Evolutionary conservation across 225 moss, liverwort and hornwort species (phyloP).

Genomic region (Physcomitrellopsis africana): DNA sequence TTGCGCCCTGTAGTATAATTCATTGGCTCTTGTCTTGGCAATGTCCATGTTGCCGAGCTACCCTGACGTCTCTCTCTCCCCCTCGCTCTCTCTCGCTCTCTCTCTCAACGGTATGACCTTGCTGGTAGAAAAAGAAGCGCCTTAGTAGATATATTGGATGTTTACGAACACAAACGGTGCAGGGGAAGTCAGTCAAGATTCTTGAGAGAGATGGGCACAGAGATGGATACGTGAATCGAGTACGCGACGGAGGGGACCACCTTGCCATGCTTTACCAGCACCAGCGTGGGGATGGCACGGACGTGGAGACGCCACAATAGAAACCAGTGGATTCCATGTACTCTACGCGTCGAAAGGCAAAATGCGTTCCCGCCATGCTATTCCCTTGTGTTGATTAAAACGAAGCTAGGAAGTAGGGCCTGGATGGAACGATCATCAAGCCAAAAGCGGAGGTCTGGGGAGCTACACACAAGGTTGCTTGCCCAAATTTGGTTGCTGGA

Average conservation of each 20-base stretch:
- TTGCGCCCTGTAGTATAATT: constrained; percentile 49
- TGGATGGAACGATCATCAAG: too few species aligned
- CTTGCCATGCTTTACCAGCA: constrained; percentile 14
- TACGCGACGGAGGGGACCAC: constrained; percentile 41
- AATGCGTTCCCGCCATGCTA: constrained; percentile 11
- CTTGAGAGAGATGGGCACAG: neutral
- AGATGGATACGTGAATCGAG: neutral
- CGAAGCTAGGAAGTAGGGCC: constrained; percentile 8
- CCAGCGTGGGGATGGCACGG: neutral
- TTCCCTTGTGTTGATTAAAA: constrained; percentile 16
- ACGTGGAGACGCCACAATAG: constrained; percentile 42
- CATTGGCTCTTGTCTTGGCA: constrained; percentile 32
- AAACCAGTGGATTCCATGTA: constrained; percentile 40
- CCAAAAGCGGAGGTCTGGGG: too few species aligned
- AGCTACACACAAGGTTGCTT: too few species aligned
- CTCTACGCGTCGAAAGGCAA: constrained; percentile 22
- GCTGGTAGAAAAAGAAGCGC: neutral
- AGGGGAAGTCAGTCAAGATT: neutral
- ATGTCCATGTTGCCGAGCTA: constrained; percentile 34
- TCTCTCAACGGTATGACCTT: neutral
- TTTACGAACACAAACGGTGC: neutral
- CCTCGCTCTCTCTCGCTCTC: neutral
- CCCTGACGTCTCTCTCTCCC: neutral
- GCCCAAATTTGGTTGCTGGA: too few species aligned
- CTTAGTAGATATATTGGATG: neutral